A percentile compares a stretch with the other conserved stretches of the same genome.
phyloP scores from a whole-genome alignment of 495 filamentous ascomycete genomes.

The Lasiosphaeria ovina region DNA sequence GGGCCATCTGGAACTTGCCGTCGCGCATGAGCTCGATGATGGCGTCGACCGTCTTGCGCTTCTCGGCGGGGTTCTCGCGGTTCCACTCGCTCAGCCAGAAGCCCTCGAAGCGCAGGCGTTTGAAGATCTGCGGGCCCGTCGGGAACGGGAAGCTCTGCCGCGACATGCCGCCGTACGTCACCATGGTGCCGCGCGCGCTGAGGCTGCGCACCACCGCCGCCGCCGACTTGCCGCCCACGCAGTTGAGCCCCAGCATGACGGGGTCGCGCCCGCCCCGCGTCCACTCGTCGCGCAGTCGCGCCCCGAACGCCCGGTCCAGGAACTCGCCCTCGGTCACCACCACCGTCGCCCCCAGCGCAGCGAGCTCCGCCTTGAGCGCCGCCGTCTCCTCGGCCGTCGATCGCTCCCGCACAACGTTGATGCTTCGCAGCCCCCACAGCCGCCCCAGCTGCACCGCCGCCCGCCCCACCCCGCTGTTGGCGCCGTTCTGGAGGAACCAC shows the following conservation, averaged over 20 bases:
- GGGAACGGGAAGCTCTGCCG: slow-evolving; percentile 77
- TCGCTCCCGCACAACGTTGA: slow-evolving; percentile 80
- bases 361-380: slow-evolving; percentile 66
- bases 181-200: slow-evolving; percentile 63
- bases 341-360: slow-evolving; percentile 70
- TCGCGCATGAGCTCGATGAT: slow-evolving; percentile 69
- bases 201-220: slow-evolving; percentile 69
- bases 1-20: slow-evolving; percentile 79
- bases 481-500: slow-evolving; percentile 96
- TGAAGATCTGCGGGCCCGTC: slow-evolving; percentile 83
- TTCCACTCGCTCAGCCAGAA: slow-evolving; percentile 95
- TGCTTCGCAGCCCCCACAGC: slow-evolving; percentile 80
- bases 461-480: slow-evolving; percentile 87
- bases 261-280: slow-evolving; percentile 67
- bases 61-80: slow-evolving; percentile 69
- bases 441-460: slow-evolving; percentile 81
- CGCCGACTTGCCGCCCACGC: slow-evolving; percentile 87
- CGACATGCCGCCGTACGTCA: slow-evolving; percentile 95
- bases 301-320: slow-evolving; percentile 56
- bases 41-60: slow-evolving; percentile 75
- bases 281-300: slow-evolving; percentile 59
- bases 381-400: slow-evolving; percentile 59
- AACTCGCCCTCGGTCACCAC: slow-evolving; percentile 80
- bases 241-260: slow-evolving; percentile 80
- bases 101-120: slow-evolving; percentile 78